Evolutionary conservation across 129 eudicot species (phyloP).

Genomic region (Tagetes erecta): DNA sequence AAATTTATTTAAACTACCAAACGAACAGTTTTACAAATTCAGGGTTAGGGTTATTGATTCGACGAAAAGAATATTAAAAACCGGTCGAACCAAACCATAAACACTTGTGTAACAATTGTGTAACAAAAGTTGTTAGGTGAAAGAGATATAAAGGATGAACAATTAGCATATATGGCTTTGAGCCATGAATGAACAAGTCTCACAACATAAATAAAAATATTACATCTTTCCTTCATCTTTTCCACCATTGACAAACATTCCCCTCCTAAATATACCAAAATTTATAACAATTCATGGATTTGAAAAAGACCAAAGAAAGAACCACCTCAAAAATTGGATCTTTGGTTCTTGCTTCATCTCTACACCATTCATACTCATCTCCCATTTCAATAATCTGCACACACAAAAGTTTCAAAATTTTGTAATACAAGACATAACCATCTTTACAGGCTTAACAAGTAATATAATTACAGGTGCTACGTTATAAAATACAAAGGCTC

Average conservation of each 20-base stretch:
- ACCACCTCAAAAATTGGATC: conserved; percentile 52
- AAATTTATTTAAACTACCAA: background rate
- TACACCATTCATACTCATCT: conserved; percentile 15
- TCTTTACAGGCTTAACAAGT: too few relatives aligned
- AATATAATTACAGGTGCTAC: too few relatives aligned
- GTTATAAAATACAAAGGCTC: too few relatives aligned
- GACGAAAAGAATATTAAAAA: background rate
- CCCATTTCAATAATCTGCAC: conserved; percentile 61
- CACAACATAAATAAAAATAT: conserved; percentile 15
- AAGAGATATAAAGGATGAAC: conserved; percentile 26
- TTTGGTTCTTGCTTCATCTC: conserved; percentile 21
- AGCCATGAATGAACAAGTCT: conserved; percentile 27
- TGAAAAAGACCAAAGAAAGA: conserved; percentile 45
- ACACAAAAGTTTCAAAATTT: background rate
- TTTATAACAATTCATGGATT: conserved; percentile 32
- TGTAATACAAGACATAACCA: background rate
- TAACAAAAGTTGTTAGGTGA: background rate
- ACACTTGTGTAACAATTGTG: too few relatives aligned
- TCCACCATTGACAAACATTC: conserved; percentile 35
- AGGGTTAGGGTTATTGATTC: background rate
- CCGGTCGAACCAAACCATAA: background rate
- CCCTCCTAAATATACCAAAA: conserved; percentile 28
- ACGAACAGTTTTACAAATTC: background rate
- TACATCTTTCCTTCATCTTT: conserved; percentile 46
- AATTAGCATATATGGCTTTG: conserved; percentile 28